Evolutionary conservation across 2,329 filamentous ascomycete genomes (phyloP), one percentile per base, ranked within the genome.

Genomic region (Lecanosticta acicola): DNA sequence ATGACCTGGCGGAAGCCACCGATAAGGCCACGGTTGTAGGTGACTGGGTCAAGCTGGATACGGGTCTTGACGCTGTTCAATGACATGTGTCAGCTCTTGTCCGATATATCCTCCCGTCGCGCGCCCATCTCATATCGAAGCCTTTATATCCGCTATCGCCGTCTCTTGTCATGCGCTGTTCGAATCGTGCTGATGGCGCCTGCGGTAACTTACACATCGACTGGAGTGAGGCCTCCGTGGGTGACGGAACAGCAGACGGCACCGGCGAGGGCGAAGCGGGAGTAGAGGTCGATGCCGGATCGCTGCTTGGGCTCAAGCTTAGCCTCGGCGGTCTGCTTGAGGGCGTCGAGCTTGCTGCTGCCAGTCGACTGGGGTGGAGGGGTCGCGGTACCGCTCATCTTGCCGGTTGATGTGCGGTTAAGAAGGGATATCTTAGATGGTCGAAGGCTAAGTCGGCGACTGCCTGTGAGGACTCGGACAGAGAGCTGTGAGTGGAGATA

Each of bases 161-260:
- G 14, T 19, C 16, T 37, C 35, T 37, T 36, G 33, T 13, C 13
- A 20, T 17, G 26, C 26, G n/a, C 24, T 29, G 5, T 19, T 4
- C 4, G 5, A 17, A 19, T n/a, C 29, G 13, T 7, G 33, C 20
- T 19, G 24, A 18, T 16, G 16, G 24, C 19, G 26, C 7, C n/a
- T 29, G 24, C 24, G 35, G 33, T 46, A 51, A 87, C 91, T 73
- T 93, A 97, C 91, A 98, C 93, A 86, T 98, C 93, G 72, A 98
- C 89, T 68, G 93, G 93, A 61, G 93, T 98, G 65, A 97, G 83
- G 67, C 80, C 85, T 73, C 91, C 93, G 81, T 98, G 93, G 68
- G 93, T 98, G 75, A 97, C 77, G 63, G 90, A 93, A 75, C 93
- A 98, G 84, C 93, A 96, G 78, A 97, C 77, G 64, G 93, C 93